A percentile compares a stretch with the other conserved stretches of the same genome.
These are phyloP conservation scores for Sordariomycetes sp. DNA, from an alignment of 2,329 filamentous ascomycete species.

Conservation along the genomic window DNA sequence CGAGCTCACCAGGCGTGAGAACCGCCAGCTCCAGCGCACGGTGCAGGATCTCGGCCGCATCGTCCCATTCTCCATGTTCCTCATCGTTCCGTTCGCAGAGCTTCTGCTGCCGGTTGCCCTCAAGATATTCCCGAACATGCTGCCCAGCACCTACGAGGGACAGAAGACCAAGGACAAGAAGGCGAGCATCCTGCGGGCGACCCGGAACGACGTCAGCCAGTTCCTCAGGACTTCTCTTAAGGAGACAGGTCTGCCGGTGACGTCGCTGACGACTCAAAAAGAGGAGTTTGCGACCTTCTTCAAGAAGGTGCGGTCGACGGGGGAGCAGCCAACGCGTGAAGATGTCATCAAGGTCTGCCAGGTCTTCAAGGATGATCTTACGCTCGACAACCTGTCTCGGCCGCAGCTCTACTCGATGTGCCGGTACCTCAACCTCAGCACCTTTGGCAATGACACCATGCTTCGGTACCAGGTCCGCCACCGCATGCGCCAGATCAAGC, in stretches of 20 bases:
- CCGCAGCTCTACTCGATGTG: conserved; percentile 97
- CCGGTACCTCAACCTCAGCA: conserved; percentile 95
- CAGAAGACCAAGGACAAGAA: conserved; percentile 87
- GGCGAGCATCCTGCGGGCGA: conserved; percentile 67
- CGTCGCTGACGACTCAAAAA: conserved; percentile 71
- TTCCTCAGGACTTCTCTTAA: conserved; percentile 83
- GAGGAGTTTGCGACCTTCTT: conserved; percentile 97
- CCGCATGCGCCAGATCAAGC: conserved; percentile 98
- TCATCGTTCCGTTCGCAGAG: conserved; percentile 95
- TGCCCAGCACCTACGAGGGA: conserved; percentile 93
- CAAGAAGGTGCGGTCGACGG: conserved; percentile 86
- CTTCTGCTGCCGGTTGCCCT: conserved; percentile 83
- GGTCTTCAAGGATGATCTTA: conserved; percentile 96
- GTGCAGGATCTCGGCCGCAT: conserved; percentile 87
- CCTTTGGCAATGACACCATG: conserved; percentile 96
- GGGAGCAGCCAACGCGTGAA: conserved; percentile 75
- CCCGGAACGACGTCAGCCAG: conserved; percentile 83
- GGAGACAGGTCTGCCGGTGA: conserved; percentile 88
- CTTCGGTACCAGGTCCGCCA: conserved; percentile 94
- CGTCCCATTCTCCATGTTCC: conserved; percentile 92
- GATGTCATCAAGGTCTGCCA: conserved; percentile 99
- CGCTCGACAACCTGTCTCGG: conserved; percentile 89
- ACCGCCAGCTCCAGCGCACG: conserved; percentile 84
- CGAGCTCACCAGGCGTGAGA: conserved; percentile 86
- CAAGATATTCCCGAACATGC: conserved; percentile 91